Percentiles rank a stretch among this genome's conserved stretches.
Evolutionary conservation across 169 alveolate species (phyloP).

Genomic region (Babesia ovata): DNA sequence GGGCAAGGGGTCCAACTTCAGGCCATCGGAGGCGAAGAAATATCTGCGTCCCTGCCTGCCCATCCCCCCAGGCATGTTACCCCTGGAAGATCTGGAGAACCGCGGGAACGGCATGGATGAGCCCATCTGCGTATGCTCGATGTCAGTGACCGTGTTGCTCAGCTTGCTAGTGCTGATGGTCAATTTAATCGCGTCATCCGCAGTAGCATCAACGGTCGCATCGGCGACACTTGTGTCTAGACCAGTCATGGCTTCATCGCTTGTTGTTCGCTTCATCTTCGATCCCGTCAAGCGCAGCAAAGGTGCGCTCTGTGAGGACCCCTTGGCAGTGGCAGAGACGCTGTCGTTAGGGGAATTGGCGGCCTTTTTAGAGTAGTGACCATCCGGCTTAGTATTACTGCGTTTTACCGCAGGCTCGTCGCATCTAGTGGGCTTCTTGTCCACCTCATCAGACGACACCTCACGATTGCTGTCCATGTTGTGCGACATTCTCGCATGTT

Average conservation of each 20-base stretch:
- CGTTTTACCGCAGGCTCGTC: not conserved
- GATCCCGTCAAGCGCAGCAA: not conserved
- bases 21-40: constrained; percentile 33
- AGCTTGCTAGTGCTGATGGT: constrained; percentile 17
- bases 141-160: constrained; percentile 53
- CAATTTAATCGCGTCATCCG: constrained; percentile 32
- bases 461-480: not conserved
- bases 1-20: not conserved
- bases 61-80: constrained; percentile 50
- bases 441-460: not conserved
- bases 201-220: constrained; percentile 6
- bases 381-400: too few relatives aligned
- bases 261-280: not conserved
- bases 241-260: not conserved
- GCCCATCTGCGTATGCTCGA: constrained; percentile 65
- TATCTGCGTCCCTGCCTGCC: constrained; percentile 40
- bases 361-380: not conserved
- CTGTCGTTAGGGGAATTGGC: too few relatives aligned
- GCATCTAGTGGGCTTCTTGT: not conserved
- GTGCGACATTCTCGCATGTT: not conserved
- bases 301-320: not conserved
- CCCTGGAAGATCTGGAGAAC: constrained; percentile 39
- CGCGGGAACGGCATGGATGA: constrained; percentile 59
- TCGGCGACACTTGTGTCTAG: not conserved
- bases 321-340: not conserved